Conservation (phyloP, 2,329 filamentous ascomycete species). For the Talaromyces marneffei region DNA sequence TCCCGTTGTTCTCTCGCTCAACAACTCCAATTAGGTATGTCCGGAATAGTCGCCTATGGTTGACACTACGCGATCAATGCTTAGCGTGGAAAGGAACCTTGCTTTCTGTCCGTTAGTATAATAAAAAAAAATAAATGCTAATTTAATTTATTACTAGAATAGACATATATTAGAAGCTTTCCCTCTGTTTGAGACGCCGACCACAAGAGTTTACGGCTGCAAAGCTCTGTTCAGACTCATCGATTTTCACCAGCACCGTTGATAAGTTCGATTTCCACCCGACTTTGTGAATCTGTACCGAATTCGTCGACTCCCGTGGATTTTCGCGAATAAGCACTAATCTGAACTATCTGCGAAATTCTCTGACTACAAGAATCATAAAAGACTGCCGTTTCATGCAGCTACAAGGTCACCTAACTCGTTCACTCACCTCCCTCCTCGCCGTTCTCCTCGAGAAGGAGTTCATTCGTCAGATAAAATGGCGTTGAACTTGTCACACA, state of each 20-base stretch:
- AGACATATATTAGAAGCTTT: background rate
- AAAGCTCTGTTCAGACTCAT: background rate
- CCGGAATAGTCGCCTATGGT: background rate
- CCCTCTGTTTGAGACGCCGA: background rate
- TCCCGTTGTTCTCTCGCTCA: background rate
- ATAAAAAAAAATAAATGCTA: background rate
- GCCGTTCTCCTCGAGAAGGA: conserved; percentile 28
- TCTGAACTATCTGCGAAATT: background rate
- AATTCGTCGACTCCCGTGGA: background rate
- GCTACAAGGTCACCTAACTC: conserved; percentile 23
- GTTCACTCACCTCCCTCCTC: conserved; percentile 23
- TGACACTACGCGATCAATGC: conserved; percentile 9
- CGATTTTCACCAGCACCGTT: background rate
- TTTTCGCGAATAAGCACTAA: background rate
- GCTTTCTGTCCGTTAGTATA: background rate
- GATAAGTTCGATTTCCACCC: background rate
- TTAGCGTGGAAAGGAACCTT: conserved; percentile 7
- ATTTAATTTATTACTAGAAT: background rate
- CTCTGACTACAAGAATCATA: background rate
- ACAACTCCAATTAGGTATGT: background rate
- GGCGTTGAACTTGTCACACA: conserved; percentile 28
- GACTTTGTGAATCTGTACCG: background rate
- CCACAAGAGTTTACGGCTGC: background rate
- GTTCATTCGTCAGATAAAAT: conserved; percentile 35
- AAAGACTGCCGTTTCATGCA: conserved; percentile 25